Evolutionary conservation across 768 basidiomycete species (phyloP), one percentile per base, ranked within the genome.

Genomic region (Leucosporidium creatinivorum): DNA sequence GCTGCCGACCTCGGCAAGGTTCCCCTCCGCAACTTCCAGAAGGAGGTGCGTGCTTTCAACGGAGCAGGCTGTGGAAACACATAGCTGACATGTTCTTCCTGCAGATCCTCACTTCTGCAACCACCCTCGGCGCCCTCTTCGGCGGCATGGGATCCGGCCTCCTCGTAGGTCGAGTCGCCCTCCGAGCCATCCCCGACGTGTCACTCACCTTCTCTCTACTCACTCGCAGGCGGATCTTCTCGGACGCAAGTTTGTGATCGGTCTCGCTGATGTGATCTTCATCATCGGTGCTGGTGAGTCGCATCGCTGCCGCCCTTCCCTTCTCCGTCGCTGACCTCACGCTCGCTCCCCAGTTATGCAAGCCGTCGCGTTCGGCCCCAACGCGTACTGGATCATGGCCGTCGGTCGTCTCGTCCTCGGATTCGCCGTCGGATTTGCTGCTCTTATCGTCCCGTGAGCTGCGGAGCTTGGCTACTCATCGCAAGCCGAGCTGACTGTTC

Each of bases 321-420:
- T 13, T 25, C 6, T 12, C 9, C 7, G 21, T 2, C 15, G 17
- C 52, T 28, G 2, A 39, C 26, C 21, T 33, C 33, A 6, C 15
- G 13, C 13, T 28, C 26, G 10, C 8, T 39, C 23, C 8, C 39
- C 61, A 68, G 68, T 73, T 58, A 63, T 73, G 62, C 71, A 73
- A 59, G 68, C 71, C 7, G 71, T 67, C 44, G 49, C 73, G 0
- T 63, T 66, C 51, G 69, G 69, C 5, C 7, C 19, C 13, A 56
- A 65, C 48, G 65, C 67, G 2, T 69, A 67, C 61, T 69, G 71
- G 68, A 59, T 73, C 58, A 88, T 90, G 88, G 84, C 89, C 54
- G 85, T 83, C 10, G 84, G 88, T 23, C 83, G 88, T 25, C 88
- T 91, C 77, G 77, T 90, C 61, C 85, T 90, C 64, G 89, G 89